These are phyloP conservation scores for Yarrowia sp. DNA, from an alignment of 805 yeast genomes.

Conservation along the genomic window DNA sequence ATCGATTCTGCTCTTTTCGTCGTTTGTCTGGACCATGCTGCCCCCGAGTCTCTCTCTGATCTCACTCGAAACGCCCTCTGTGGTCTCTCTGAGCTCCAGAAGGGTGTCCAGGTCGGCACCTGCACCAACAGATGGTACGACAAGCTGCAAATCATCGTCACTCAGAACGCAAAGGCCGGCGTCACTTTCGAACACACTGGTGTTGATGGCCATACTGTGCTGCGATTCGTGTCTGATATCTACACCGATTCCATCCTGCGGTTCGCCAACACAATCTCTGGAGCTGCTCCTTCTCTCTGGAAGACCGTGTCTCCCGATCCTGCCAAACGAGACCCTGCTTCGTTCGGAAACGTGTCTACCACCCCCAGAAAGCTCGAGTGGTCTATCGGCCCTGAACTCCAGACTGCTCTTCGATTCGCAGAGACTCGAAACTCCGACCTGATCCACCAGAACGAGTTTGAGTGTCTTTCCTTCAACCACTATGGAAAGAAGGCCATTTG, in stretches of 20 bases:
- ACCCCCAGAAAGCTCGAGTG: slow-evolving; percentile 89
- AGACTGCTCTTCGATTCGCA: slow-evolving; percentile 83
- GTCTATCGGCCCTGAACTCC: slow-evolving; percentile 78
- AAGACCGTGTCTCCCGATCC: slow-evolving; percentile 59
- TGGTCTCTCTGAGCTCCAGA: slow-evolving; percentile 77
- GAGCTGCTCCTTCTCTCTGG: slow-evolving; percentile 78
- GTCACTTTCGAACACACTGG: slow-evolving; percentile 91
- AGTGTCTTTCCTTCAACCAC: slow-evolving; percentile 71
- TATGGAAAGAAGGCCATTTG: slow-evolving; percentile 79
- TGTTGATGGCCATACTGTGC: slow-evolving; percentile 93
- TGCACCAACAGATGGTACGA: slow-evolving; percentile 97
- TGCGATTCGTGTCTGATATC: slow-evolving; percentile 85
- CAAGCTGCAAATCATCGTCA: slow-evolving; percentile 84
- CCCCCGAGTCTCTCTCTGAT: slow-evolving; percentile 61
- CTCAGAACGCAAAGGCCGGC: slow-evolving; percentile 90
- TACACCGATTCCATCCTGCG: slow-evolving; percentile 89
- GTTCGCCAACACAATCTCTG: slow-evolving; percentile 83
- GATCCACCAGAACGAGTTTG: slow-evolving; percentile 88
- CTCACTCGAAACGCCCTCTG: slow-evolving; percentile 85
- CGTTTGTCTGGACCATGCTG: slow-evolving; percentile 81
- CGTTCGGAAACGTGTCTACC: slow-evolving; percentile 58
- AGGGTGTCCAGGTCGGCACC: slow-evolving; percentile 91
- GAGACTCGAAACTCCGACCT: slow-evolving; percentile 88
- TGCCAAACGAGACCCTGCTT: slow-evolving; percentile 53
- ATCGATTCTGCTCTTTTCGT: slow-evolving; percentile 84